Base-by-base conservation (phyloP, 2,329 filamentous ascomycete genomes). In the Aspergillus niger region DNA sequence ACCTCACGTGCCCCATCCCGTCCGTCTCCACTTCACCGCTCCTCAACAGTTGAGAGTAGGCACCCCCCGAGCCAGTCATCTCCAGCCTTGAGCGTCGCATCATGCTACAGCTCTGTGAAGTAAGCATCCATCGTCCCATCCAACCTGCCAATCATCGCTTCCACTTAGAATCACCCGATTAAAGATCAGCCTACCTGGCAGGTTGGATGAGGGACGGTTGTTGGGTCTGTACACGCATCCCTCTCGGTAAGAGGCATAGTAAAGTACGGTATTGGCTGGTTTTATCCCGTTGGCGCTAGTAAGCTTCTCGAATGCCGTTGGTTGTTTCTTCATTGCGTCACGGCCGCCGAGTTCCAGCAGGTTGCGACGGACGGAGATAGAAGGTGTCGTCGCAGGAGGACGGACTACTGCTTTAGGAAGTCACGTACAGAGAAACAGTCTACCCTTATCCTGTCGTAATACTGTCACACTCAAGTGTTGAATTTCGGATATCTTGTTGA, bases 11-110 rank as follows among this genome's bases (percentile, higher is more conserved):
- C 49, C 47, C 52, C 49, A 47, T 55, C 30, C 11, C 24, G 44
- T 56, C 59, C 26, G 44, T 56, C 59, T 22, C 51, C 53, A 53
- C 53, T 67, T 36, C 62, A 67, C 66, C 67, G 63, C 67, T 62
- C 58, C 65, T 63, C 63, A 66, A 65, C 64, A 41, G 48, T 65
- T 65, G 60, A 65, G 63, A 36, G 32, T 36, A 36, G 10, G 32
- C 39, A 28, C 22, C 24, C 22, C 8, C 17, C 13, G 39, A 36
- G 51, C 32, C 36, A 41, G 36, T 41, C n/a, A 38, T 38, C 24
- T 43, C 52, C n/a, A 24, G 52, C 52, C 38, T 43, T 39, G 51
- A 43, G 52, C 22, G 22, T 28, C 13, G n/a, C 47, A 50, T 50
- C 47, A 30, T 55, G 39, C 52, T 55, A 55, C 32, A 36, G 2